Base-by-base conservation (phyloP, 2,329 filamentous ascomycete species). In the Neofusicoccum cordaticola region DNA sequence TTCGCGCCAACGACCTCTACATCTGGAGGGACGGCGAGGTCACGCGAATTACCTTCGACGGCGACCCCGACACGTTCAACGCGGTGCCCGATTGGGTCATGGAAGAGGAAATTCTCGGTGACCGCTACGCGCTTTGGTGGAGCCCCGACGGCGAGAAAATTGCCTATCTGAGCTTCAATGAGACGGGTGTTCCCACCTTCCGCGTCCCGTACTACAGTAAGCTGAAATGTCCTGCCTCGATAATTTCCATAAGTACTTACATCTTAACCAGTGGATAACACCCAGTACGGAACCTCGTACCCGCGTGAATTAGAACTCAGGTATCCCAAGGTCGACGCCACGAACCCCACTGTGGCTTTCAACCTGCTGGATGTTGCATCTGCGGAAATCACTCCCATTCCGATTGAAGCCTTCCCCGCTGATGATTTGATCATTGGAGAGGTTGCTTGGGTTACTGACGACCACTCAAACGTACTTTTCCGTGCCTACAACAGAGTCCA, bases 401-500 rank as follows among this genome's bases (percentile, higher is more conserved):
- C 82, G 0, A 81, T 89, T 19, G 81, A 85, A 15, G 85, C 83
- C 0, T 90, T 88, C 71, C 77, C 83, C 8, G 78, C 81, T 0
- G 82, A 88, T 8, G 85, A 90, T 62, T 78, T 88, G 31, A 84
- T 91, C 56, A 83, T 91, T 57, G 88, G 88, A 2, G 88, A 91
- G 72, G 84, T 91, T 3, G 82, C 84, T 0, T 91, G 89, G 89
- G 78, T 90, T 19, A 90, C 88, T 0, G 82, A 86, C 7, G 77
- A 78, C 4, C 87, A 90, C 71, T 78, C 81, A n/a, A 83, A 82
- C 45, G 79, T 91, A 44, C 80, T 89, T 42, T 88, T 89, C 74
- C 84, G 87, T 12, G 85, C 85, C 0, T 90, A 85, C 77, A 90
- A 90, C 73, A 85, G 88, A 4, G 86, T 90, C 0, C 88, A 91